These are phyloP conservation scores for Naematelia encephala DNA, from an alignment of 768 basidiomycete species.

Conservation along the genomic window DNA sequence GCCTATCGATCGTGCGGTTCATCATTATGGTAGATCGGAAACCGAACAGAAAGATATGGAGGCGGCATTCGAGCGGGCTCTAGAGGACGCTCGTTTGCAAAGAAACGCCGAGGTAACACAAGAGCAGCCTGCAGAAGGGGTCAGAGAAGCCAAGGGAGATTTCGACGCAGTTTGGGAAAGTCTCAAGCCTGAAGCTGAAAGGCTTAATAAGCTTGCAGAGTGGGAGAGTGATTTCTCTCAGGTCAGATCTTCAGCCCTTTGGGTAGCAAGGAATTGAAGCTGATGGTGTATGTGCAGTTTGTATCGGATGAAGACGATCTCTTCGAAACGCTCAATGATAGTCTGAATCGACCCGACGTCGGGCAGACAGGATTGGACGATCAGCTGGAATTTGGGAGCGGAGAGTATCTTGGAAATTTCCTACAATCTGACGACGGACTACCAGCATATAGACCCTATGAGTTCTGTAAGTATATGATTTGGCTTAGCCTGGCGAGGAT, in stretches of 20 bases:
- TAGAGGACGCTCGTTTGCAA: conserved; percentile 20
- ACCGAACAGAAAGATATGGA: conserved; percentile 35
- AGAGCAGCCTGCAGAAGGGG: conserved; percentile 15
- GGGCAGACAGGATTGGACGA: conserved; percentile 28
- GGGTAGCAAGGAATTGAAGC: not conserved
- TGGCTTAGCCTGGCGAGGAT: too few relatives aligned
- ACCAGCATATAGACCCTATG: conserved; percentile 68
- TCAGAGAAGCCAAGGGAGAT: conserved; percentile 36
- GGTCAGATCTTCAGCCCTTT: conserved; percentile 26
- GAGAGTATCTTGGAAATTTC: conserved; percentile 13
- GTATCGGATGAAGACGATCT: conserved; percentile 47
- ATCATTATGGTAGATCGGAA: conserved; percentile 5
- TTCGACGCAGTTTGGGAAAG: conserved; percentile 50
- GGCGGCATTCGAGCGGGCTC: conserved; percentile 28
- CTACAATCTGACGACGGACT: conserved; percentile 60
- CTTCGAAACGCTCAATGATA: conserved; percentile 45
- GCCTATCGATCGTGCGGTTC: conserved; percentile 10
- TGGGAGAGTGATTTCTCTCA: conserved; percentile 50
- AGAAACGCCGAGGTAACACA: not conserved
- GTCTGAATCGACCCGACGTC: conserved; percentile 32
- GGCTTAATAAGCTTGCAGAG: conserved; percentile 43
- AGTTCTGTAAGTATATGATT: conserved; percentile 62
- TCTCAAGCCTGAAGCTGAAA: conserved; percentile 45
- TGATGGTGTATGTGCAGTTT: conserved; percentile 25
- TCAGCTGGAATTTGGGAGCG: conserved; percentile 13